Evolutionary conservation across 2,329 filamentous ascomycete genomes (phyloP).

Genomic region (Aspergillus calidoustus): DNA sequence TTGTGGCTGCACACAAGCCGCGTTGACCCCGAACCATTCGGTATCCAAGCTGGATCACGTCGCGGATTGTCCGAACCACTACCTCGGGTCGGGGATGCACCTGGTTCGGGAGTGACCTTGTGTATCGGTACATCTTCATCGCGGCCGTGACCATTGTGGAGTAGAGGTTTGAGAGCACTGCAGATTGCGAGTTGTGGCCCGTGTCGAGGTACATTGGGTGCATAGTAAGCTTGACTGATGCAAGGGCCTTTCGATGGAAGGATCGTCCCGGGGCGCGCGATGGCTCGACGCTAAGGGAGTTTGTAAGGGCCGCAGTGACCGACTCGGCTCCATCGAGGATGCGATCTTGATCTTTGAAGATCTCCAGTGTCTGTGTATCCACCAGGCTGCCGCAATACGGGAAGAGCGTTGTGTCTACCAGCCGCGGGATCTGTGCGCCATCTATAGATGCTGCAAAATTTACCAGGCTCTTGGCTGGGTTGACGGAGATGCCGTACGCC

Average conservation of each 20-base stretch:
- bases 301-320: slow-evolving; percentile 63
- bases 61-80: slow-evolving; percentile 68
- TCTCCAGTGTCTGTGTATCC: slow-evolving; percentile 72
- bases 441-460: slow-evolving; percentile 75
- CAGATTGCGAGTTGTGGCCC: slow-evolving; percentile 70
- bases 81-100: slow-evolving; percentile 61
- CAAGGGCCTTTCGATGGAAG: slow-evolving; percentile 78
- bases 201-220: slow-evolving; percentile 62
- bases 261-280: slow-evolving; percentile 72
- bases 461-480: slow-evolving; percentile 75
- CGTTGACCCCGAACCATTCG: slow-evolving; percentile 64
- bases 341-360: slow-evolving; percentile 69
- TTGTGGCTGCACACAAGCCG: slow-evolving; percentile 59
- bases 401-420: slow-evolving; percentile 60
- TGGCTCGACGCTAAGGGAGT: slow-evolving; percentile 80
- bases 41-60: slow-evolving; percentile 67
- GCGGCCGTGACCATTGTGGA: slow-evolving; percentile 78
- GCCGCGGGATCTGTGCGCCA: slow-evolving; percentile 56
- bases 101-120: slow-evolving; percentile 59
- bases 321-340: slow-evolving; percentile 48
- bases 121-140: slow-evolving; percentile 70
- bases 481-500: slow-evolving; percentile 80
- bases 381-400: slow-evolving; percentile 88
- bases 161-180: slow-evolving; percentile 75
- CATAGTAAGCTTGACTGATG: slow-evolving; percentile 79